Evolutionary conservation across 371 early-diverging fungal genomes (phyloP).

Genomic region (Blastocladiella emersonii): DNA sequence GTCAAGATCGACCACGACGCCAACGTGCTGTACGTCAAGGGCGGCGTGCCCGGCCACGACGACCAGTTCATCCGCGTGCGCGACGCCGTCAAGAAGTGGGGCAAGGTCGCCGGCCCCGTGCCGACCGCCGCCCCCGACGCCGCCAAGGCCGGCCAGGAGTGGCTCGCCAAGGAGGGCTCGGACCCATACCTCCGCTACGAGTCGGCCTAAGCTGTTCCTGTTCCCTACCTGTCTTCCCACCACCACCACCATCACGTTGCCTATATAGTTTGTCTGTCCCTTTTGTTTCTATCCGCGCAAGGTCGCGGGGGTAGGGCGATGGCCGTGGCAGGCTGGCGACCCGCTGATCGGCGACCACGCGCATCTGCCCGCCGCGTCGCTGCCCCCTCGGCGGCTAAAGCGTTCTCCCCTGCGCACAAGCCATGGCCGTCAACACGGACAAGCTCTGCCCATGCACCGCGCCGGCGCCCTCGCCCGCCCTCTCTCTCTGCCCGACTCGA

Average conservation of each 20-base stretch:
- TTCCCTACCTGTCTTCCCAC: no score
- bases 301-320: no score
- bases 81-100: conserved; percentile 67
- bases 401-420: no score
- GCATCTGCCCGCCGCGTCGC: no score
- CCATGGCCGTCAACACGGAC: no score
- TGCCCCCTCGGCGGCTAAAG: no score
- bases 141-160: neutral
- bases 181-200: conserved; percentile 6
- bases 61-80: conserved; percentile 65
- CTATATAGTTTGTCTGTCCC: neutral
- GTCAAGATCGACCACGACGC: conserved; percentile 75
- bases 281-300: neutral
- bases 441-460: no score
- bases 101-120: neutral
- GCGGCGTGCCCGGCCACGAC: conserved; percentile 78
- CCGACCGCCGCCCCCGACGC: neutral
- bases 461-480: no score
- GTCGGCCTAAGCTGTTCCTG: neutral
- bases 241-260: neutral
- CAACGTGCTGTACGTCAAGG: conserved; percentile 81
- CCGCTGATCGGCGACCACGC: no score
- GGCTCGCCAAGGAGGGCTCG: neutral
- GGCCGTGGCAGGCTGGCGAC: no score
- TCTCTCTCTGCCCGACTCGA: no score